Evolutionary conservation across 495 filamentous ascomycete genomes (phyloP), one percentile per base, ranked within the genome.

Genomic region (Penicillium pulvis): DNA sequence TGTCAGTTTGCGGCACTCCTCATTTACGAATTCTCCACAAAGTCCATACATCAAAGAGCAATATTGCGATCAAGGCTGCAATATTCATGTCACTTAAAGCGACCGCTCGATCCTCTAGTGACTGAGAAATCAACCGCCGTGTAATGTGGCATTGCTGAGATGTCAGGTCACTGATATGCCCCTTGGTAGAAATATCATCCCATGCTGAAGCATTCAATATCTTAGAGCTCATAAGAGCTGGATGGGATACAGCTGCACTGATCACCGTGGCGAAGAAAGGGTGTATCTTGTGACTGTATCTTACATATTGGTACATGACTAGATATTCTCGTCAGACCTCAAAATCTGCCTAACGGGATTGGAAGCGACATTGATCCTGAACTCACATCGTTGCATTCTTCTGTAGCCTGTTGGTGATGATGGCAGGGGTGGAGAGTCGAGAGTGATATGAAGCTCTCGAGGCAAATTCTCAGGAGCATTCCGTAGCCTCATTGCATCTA

Each of bases 171-270:
- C 59, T 54, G 31, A 62, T 58, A 54, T 56, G 31, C 4, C 56
- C 51, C 2, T 23, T 33, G 2, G 58, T 44, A 47, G 31, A 62
- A 11, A 65, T 39, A 28, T 65, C 63, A 48, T 65, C 63, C 63
- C 63, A 65, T 31, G 63, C 59, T 12, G 63, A 59, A 8, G 63
- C 63, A 48, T 65, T 59, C 17, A 65, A 33, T 8, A 65, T 60
- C 19, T 65, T 65, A 4, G 59, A 51, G 46, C 63, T 65, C 63
- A 65, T 65, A 9, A 65, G 59, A 12, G 59, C 59, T 31, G 48
- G 44, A 54, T 62, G 59, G 2, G 53, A 36, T 4, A 59, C 33
- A 7, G 58, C 53, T 1, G 55, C 46, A 47, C 42, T 47, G 16
- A 59, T 46, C 10, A 62, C 51, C 16, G 56, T 51, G 30, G 30